Evolutionary conservation across 106 monocot species (phyloP).

Genomic region (Dendrobium chrysotoxum): DNA sequence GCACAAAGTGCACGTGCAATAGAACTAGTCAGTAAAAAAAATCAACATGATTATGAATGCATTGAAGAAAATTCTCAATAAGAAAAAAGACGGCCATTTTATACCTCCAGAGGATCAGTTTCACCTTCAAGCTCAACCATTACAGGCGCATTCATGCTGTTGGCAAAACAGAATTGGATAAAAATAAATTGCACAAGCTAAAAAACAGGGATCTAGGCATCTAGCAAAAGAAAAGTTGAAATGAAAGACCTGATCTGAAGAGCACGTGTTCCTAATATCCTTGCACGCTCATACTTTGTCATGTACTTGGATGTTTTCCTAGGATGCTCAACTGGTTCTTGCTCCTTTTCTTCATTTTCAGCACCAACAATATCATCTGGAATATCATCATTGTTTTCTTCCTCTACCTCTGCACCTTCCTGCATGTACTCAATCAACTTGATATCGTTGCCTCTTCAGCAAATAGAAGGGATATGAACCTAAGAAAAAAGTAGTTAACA

Average conservation of each 20-base stretch:
- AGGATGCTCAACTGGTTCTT: constrained; percentile 32
- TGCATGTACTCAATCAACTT: constrained; percentile 18
- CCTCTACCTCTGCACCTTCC: constrained; percentile 80
- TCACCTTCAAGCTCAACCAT: constrained; percentile 89
- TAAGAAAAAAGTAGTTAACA: neutral
- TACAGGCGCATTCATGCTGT: constrained; percentile 86
- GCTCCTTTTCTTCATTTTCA: constrained; percentile 53
- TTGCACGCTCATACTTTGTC: constrained; percentile 79
- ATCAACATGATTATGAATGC: neutral
- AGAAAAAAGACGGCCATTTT: neutral
- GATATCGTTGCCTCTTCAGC: neutral
- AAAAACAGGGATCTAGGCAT: neutral
- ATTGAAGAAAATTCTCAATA: neutral
- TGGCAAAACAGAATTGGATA: neutral
- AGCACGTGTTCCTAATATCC: constrained; percentile 75
- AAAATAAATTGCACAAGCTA: neutral
- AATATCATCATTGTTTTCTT: constrained; percentile 75
- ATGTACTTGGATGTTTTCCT: constrained; percentile 77
- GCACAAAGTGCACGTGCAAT: no score
- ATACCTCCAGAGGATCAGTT: constrained; percentile 66
- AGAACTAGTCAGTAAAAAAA: neutral
- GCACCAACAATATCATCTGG: constrained; percentile 46
- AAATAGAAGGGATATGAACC: neutral
- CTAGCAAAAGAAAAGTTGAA: neutral
- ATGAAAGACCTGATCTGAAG: constrained; percentile 60